Conservation (phyloP, 306 rosid genomes). For the Astragalus membranaceus region DNA sequence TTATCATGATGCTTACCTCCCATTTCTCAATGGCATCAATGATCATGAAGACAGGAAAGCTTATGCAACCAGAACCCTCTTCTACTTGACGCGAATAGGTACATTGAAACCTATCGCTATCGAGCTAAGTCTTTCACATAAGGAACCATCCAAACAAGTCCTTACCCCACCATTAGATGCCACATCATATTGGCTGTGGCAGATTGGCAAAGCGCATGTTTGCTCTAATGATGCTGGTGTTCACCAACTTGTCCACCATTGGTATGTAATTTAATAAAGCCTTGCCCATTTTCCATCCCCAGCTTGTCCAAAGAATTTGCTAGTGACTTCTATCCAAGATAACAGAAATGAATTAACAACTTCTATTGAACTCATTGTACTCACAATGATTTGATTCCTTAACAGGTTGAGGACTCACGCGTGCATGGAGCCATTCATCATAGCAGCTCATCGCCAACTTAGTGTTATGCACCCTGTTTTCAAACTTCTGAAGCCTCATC, state of each 20-base stretch:
- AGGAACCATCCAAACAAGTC: slow-evolving; percentile 23
- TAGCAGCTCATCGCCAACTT: slow-evolving; percentile 29
- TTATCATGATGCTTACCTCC: slow-evolving; percentile 30
- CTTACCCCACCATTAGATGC: slow-evolving; percentile 32
- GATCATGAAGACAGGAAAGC: slow-evolving; percentile 22
- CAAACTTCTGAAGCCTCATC: slow-evolving; percentile 35
- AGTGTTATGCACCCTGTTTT: slow-evolving; percentile 34
- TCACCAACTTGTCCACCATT: slow-evolving; percentile 41
- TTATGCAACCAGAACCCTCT: slow-evolving; percentile 33
- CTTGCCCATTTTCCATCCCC: not conserved
- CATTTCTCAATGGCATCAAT: slow-evolving; percentile 33
- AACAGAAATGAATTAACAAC: not conserved
- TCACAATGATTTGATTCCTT: not conserved
- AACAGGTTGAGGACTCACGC: slow-evolving; percentile 41
- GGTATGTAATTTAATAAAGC: slow-evolving; percentile 7
- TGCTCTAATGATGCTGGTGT: slow-evolving; percentile 30
- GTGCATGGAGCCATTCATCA: slow-evolving; percentile 35
- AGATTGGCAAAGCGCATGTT: slow-evolving; percentile 36
- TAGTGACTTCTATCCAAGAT: not conserved
- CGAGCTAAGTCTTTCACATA: slow-evolving; percentile 22
- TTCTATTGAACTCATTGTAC: too few species aligned
- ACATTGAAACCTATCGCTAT: slow-evolving; percentile 37
- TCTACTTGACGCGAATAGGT: slow-evolving; percentile 14
- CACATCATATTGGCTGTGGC: slow-evolving; percentile 37
- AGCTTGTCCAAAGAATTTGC: not conserved